Conservation (phyloP, 1,284 basidiomycete species). For the Meira nashicola region DNA sequence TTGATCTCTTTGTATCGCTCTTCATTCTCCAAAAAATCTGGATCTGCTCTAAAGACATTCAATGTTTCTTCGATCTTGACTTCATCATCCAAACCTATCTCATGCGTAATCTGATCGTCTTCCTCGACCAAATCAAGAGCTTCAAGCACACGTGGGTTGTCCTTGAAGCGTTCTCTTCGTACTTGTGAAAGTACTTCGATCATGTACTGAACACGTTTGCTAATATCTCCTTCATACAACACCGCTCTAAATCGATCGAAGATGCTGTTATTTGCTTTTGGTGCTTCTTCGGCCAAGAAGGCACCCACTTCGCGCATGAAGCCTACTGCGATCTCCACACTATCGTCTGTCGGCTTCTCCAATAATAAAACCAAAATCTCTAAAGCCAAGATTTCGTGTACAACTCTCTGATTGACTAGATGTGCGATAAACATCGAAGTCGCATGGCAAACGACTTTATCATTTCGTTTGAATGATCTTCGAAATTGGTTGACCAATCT, state of each 20-base stretch:
- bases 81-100: conserved; percentile 84
- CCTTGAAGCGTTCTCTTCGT: conserved; percentile 96
- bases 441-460: conserved; percentile 93
- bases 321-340: conserved; percentile 94
- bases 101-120: conserved; percentile 85
- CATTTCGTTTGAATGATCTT: conserved; percentile 90
- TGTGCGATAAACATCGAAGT: conserved; percentile 94
- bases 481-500: conserved; percentile 92
- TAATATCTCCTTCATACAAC: conserved; percentile 88
- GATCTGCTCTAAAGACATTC: conserved; percentile 93
- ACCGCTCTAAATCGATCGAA: conserved; percentile 95
- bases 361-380: conserved; percentile 90
- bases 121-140: conserved; percentile 94
- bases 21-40: conserved; percentile 83
- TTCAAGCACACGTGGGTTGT: conserved; percentile 88
- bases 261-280: conserved; percentile 85
- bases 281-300: conserved; percentile 86
- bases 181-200: conserved; percentile 76
- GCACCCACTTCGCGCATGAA: conserved; percentile 97
- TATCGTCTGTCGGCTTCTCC: conserved; percentile 92
- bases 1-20: conserved; percentile 89
- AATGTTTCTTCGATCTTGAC: conserved; percentile 87
- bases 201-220: conserved; percentile 98
- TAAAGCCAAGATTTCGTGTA: conserved; percentile 87
- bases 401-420: conserved; percentile 90